phyloP scores from a whole-genome alignment of 2,329 filamentous ascomycete species.

The Arthrocladium fulminans region DNA sequence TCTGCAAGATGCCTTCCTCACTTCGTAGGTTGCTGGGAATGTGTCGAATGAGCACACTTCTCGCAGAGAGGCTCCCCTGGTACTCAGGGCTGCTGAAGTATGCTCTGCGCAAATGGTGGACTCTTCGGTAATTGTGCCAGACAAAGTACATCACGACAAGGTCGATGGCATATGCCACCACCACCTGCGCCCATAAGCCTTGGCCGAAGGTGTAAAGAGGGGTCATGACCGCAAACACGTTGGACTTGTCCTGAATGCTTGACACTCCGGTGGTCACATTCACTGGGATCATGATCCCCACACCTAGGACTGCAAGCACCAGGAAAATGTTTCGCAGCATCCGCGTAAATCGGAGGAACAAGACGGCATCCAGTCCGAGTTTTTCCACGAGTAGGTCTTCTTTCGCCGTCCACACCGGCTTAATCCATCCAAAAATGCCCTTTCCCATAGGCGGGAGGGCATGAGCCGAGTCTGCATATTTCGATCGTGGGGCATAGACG shows the following conservation, averaged over 20 bases:
- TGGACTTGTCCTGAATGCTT: slow-evolving; percentile 20
- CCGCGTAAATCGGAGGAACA: slow-evolving; percentile 78
- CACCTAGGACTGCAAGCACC: slow-evolving; percentile 61
- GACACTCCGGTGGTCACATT: slow-evolving; percentile 52
- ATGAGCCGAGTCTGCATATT: slow-evolving; percentile 84
- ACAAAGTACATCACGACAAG: slow-evolving; percentile 69
- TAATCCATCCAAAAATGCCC: slow-evolving; percentile 79
- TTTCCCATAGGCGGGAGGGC: slow-evolving; percentile 78
- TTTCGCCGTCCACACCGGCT: slow-evolving; percentile 65
- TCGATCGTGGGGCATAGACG: slow-evolving; percentile 89
- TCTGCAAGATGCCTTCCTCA: slow-evolving; percentile 77
- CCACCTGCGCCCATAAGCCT: slow-evolving; percentile 52
- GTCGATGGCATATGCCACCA: slow-evolving; percentile 57
- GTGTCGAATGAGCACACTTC: slow-evolving; percentile 63
- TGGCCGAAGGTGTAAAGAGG: slow-evolving; percentile 41
- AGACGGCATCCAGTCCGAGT: slow-evolving; percentile 79
- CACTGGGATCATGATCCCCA: slow-evolving; percentile 70
- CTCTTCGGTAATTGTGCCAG: slow-evolving; percentile 79
- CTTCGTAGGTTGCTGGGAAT: slow-evolving; percentile 66
- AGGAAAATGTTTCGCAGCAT: slow-evolving; percentile 93
- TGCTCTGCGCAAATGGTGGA: slow-evolving; percentile 60
- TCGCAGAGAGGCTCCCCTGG: slow-evolving; percentile 73
- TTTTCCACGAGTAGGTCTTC: slow-evolving; percentile 71
- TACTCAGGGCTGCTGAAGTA: slow-evolving; percentile 86
- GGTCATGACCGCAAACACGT: slow-evolving; percentile 39